A percentile compares a stretch with the other conserved stretches of the same genome.
Conservation (phyloP, 2,329 filamentous ascomycete species). For the Aspergillus neoniger region DNA sequence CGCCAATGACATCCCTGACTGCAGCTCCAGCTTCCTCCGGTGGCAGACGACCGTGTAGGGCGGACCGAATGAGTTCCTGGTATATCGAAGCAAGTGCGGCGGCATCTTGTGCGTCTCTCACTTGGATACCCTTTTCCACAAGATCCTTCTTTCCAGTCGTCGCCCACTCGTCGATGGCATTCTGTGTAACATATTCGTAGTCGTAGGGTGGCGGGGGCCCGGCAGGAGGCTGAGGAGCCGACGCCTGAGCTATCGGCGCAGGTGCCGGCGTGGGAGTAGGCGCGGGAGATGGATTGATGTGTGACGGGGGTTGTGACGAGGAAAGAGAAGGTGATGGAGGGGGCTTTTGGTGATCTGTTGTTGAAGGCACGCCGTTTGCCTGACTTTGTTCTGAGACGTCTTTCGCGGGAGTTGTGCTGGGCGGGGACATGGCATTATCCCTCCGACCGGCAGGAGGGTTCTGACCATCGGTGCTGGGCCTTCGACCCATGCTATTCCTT, state of each 20-base stretch:
- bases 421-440: slow-evolving; percentile 36
- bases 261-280: slow-evolving; percentile 14
- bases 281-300: slow-evolving; percentile 21
- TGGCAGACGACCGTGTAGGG: slow-evolving; percentile 68
- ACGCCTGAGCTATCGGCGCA: slow-evolving; percentile 14
- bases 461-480: slow-evolving; percentile 38
- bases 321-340: slow-evolving; percentile 22
- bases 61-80: slow-evolving; percentile 80
- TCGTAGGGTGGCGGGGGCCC: slow-evolving; percentile 54
- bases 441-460: slow-evolving; percentile 34
- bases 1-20: slow-evolving; percentile 72
- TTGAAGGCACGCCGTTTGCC: slow-evolving; percentile 30
- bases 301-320: slow-evolving; percentile 19
- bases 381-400: slow-evolving; percentile 33
- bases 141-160: slow-evolving; percentile 67
- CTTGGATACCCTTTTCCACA: slow-evolving; percentile 64
- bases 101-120: slow-evolving; percentile 67
- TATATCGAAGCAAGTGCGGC: slow-evolving; percentile 71
- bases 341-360: slow-evolving; percentile 19
- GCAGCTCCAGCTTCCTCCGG: slow-evolving; percentile 69
- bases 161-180: slow-evolving; percentile 68
- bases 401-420: slow-evolving; percentile 29
- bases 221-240: slow-evolving; percentile 21
- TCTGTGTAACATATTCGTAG: slow-evolving; percentile 75
- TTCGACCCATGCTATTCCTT: slow-evolving; percentile 39